Evolutionary conservation across 2,329 filamentous ascomycete species (phyloP).

Genomic region (Pseudonectria foliicola): DNA sequence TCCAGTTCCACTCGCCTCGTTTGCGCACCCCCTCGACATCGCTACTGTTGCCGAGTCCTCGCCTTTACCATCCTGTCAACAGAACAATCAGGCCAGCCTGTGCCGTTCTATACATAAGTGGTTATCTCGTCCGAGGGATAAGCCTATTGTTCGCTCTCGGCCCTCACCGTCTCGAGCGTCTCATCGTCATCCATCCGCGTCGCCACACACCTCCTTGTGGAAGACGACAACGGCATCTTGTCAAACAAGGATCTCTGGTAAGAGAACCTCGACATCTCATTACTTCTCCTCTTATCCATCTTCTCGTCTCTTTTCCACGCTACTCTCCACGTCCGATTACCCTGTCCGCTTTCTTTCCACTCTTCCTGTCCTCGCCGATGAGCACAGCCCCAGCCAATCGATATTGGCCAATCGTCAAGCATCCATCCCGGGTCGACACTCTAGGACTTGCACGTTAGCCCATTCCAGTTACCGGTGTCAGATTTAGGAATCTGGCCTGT

Average conservation of each 20-base stretch:
- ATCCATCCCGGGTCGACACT: slow-evolving; percentile 13
- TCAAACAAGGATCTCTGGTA: too few relatives aligned
- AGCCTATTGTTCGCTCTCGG: too few relatives aligned
- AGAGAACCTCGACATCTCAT: background rate
- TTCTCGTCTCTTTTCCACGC: slow-evolving; percentile 6
- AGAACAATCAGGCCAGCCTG: too few relatives aligned
- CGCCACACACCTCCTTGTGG: too few relatives aligned
- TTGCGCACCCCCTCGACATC: slow-evolving; percentile 3
- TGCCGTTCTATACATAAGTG: too few relatives aligned
- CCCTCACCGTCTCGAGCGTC: too few relatives aligned
- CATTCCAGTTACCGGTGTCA: slow-evolving; percentile 13
- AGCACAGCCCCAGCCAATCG: slow-evolving; percentile 7
- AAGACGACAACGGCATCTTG: too few relatives aligned
- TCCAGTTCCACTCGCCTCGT: slow-evolving; percentile 5
- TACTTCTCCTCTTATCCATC: slow-evolving; percentile 6
- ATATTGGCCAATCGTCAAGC: slow-evolving; percentile 15
- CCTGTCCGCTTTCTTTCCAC: slow-evolving; percentile 3
- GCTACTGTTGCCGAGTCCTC: background rate
- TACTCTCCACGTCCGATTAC: slow-evolving; percentile 5
- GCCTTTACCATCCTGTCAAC: background rate
- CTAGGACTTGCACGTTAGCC: slow-evolving; percentile 12
- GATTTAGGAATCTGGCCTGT: slow-evolving; percentile 24
- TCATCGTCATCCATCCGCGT: too few relatives aligned
- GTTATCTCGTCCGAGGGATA: too few relatives aligned
- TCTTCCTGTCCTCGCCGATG: slow-evolving; percentile 5